Evolutionary conservation across 306 rosid species (phyloP), one percentile per base, ranked within the genome.

Genomic region (Fragaria iinumae): DNA sequence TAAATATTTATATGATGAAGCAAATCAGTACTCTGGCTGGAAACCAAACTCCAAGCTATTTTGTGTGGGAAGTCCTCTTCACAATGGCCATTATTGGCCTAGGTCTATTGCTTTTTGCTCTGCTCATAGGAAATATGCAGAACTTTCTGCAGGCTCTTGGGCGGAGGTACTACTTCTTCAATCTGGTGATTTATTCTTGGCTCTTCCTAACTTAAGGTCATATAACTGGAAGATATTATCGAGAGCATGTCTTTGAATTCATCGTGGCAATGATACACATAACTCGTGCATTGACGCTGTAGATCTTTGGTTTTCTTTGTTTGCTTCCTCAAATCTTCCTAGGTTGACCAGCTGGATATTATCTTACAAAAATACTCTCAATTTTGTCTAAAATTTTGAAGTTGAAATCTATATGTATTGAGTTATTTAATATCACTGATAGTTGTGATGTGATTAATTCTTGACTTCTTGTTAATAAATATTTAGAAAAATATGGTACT

Each of bases 111-210:
- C 97, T 91, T 77, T 89, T 93, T 48, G 95, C 97, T 41, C 88
- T 91, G 74, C 97, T 93, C 74, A 88, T 93, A 76, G 97, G 98
- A 72, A 87, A 93, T 68, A 89, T 91, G 85, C 96, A 93, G 76
- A 91, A 91, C 86, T 93, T 91, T 80, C 97, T 93, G 73, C 98
- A 90, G 80, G 89, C 91, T 73, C 98, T 93, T 73, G 98, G 89
- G 39, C 79, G 78, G 62, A 87, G 97, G 98, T 93, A 84, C 72
- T 43, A 34, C 52, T 23, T 20, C 25, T 57, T 44, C 17, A 10
- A 38, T 72, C 41, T 29, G 67, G 64, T 25, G 34, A 11, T 67
- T 14, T 50, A 1, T 50, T 52, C 34, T 38, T 72, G 14, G 13
- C 27, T 73, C 9, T 73, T 73, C 55, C 41, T 16, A 25, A 39